Evolutionary conservation across 257 asterid species (phyloP), one percentile per base, ranked within the genome.

Genomic region (Cruciata laevipes): DNA sequence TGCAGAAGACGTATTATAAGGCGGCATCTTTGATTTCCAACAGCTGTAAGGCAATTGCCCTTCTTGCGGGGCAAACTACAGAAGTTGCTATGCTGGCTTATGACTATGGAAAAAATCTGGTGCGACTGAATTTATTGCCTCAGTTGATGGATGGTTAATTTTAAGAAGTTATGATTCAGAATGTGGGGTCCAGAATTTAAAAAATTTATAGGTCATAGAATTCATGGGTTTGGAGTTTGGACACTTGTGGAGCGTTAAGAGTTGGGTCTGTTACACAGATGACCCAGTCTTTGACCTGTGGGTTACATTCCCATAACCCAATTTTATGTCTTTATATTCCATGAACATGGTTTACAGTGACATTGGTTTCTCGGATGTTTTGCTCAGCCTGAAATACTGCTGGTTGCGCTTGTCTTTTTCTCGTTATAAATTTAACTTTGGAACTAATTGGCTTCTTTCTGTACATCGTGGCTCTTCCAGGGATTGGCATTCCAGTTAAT

Each of bases 1-100:
- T 94, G 99, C 95, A 90, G 79, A 90, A 94, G 88, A 90, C 99
- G 49, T 90, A 86, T 83, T 90, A 87, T 76, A 94, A 94, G 83
- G 90, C 99, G 40, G 97, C 96, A 33, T 94, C 99, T 32, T 72
- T 94, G 82, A 88, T 94, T 81, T 90, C 97, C 75, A 94, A 88
- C 80, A 94, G 99, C 78, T 88, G 96, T 81, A 86, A 94, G 78
- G 85, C 99, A 7, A 83, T 90, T 67, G 92, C 97, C 53, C 88
- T 93, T 73, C 95, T 94, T 77, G 95, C 95, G 62, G 99, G 99
- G 27, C 97, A 94, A 76, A 82, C 95, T 63, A 68, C 97, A 37
- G 95, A 94, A 76, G 95, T 90, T 77, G 90, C 99, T 47, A 69
- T 63, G 40, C 62, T 94, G 84, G 99, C 99, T 59, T 94, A 80